Percentiles rank a stretch among this genome's conserved stretches.
Conservation (phyloP, 371 early-diverging fungal genomes). For the Circinella minor region DNA sequence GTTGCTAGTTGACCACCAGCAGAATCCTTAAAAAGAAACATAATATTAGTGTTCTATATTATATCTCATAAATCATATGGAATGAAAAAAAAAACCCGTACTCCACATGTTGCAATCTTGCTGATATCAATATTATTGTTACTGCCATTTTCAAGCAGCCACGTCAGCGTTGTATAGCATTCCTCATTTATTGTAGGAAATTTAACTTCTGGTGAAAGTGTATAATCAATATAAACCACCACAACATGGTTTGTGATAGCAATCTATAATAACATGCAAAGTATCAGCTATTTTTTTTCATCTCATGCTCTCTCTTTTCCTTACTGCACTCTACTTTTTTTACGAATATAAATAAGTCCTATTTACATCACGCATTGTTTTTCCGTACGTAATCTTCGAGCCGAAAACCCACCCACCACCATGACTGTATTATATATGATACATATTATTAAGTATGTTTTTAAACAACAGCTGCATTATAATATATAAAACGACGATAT, state of each 20-base stretch:
- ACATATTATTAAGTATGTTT: too few species aligned
- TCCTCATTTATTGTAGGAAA: conserved; percentile 38
- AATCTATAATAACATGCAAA: neutral
- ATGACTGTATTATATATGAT: conserved; percentile 7
- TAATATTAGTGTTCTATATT: too few species aligned
- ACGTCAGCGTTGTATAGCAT: conserved; percentile 24
- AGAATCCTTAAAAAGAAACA: too few species aligned
- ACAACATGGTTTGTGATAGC: conserved; percentile 15
- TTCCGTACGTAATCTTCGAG: conserved; percentile 12
- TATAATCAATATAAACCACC: conserved; percentile 26
- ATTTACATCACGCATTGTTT: conserved; percentile 20
- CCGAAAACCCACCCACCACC: conserved; percentile 28
- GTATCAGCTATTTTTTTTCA: neutral
- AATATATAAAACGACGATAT: too few species aligned
- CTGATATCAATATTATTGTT: conserved; percentile 19
- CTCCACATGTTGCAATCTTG: conserved; percentile 25
- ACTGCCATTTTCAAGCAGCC: conserved; percentile 18
- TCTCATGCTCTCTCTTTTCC: neutral
- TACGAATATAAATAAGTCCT: neutral
- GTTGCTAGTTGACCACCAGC: conserved; percentile 27
- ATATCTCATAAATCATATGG: too few species aligned
- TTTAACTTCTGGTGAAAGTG: conserved; percentile 28
- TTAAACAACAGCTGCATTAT: too few species aligned
- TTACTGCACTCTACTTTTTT: too few species aligned
- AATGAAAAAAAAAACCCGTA: neutral